Conservation (phyloP, 768 basidiomycete species). For the Epithele typhae region DNA sequence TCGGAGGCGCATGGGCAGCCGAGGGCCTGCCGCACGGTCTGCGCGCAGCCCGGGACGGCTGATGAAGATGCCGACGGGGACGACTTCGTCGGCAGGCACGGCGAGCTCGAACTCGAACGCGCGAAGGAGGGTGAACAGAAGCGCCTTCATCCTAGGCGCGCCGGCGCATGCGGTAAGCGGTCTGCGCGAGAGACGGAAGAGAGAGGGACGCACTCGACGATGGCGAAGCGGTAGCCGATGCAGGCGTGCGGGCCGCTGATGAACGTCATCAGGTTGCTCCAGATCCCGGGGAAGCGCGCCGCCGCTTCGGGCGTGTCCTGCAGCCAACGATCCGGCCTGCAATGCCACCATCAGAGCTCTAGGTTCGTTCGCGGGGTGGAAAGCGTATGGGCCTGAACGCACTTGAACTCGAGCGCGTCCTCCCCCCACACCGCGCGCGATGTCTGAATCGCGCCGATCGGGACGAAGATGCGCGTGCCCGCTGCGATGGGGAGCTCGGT, state of each 20-base stretch:
- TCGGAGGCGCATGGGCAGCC: slow-evolving; percentile 18
- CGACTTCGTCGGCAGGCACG: slow-evolving; percentile 18
- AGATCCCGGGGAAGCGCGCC: slow-evolving; percentile 50
- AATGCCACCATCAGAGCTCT: background rate
- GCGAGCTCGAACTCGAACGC: slow-evolving; percentile 25
- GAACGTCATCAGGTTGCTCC: slow-evolving; percentile 58
- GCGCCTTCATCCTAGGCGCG: slow-evolving; percentile 26
- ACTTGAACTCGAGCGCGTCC: slow-evolving; percentile 62
- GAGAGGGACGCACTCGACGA: slow-evolving; percentile 45
- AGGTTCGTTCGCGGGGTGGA: too few species aligned
- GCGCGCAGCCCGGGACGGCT: slow-evolving; percentile 16
- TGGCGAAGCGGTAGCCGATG: slow-evolving; percentile 62
- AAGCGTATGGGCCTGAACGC: slow-evolving; percentile 11
- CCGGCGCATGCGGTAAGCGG: background rate
- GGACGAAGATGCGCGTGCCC: slow-evolving; percentile 37
- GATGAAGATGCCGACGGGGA: slow-evolving; percentile 10
- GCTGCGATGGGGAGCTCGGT: slow-evolving; percentile 21
- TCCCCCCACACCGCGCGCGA: slow-evolving; percentile 55
- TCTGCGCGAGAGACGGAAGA: background rate
- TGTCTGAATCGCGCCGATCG: slow-evolving; percentile 50
- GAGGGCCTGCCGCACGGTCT: slow-evolving; percentile 15
- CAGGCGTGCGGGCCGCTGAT: slow-evolving; percentile 61
- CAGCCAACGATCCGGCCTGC: slow-evolving; percentile 63
- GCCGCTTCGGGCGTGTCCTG: slow-evolving; percentile 39
- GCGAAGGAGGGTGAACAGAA: slow-evolving; percentile 27